Percentiles rank a stretch among this genome's conserved stretches.
Conservation (phyloP, 129 eudicot genomes). For the Ambrosia artemisiifolia region DNA sequence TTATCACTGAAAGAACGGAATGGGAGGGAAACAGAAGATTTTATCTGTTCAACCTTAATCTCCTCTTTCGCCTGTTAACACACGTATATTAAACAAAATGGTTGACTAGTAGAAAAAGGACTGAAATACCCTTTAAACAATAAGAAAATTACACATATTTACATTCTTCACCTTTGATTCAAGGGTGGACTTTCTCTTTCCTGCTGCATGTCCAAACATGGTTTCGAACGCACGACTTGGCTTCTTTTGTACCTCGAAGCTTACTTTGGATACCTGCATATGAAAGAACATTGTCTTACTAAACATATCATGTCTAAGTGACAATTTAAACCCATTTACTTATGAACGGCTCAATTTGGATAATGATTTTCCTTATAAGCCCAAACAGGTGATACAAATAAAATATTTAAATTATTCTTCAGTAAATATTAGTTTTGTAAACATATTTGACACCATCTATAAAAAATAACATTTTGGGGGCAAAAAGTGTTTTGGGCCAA, state of each 20-base stretch:
- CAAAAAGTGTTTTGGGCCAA: neutral
- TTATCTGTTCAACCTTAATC: slow-evolving; percentile 64
- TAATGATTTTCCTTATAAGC: no score
- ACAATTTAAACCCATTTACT: neutral
- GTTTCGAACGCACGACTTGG: slow-evolving; percentile 88
- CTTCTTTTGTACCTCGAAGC: slow-evolving; percentile 68
- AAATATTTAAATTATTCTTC: neutral
- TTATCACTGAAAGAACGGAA: slow-evolving; percentile 54
- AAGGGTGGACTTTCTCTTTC: slow-evolving; percentile 60
- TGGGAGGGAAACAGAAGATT: slow-evolving; percentile 44
- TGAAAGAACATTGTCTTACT: neutral
- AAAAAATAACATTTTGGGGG: neutral
- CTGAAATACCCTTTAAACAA: slow-evolving; percentile 8
- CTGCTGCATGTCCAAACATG: slow-evolving; percentile 60
- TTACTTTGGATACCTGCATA: slow-evolving; percentile 63
- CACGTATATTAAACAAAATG: neutral
- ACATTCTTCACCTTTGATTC: slow-evolving; percentile 41
- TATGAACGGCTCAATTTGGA: neutral
- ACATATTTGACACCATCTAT: neutral
- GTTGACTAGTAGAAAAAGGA: slow-evolving; percentile 1
- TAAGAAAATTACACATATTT: neutral
- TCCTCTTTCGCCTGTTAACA: slow-evolving; percentile 46
- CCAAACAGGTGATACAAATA: neutral
- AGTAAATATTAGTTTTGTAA: neutral
- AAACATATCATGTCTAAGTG: neutral